phyloP scores from a whole-genome alignment of 441 rosid species.

The Gossypium laxum region DNA sequence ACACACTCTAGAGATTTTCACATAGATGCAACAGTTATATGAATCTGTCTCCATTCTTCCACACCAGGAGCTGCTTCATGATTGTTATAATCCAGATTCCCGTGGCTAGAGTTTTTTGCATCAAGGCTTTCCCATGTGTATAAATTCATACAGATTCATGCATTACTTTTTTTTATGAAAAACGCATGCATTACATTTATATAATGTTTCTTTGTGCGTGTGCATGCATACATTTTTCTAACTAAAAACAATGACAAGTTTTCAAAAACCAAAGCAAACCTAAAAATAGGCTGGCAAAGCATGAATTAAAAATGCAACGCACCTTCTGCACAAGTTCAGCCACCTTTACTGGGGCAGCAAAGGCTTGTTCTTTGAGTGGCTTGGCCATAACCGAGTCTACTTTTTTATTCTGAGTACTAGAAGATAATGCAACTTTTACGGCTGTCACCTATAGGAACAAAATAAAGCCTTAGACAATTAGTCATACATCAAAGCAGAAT shows the following conservation, averaged over 20 bases:
- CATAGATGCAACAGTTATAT: not conserved
- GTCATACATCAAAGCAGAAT: not conserved
- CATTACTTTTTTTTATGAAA: not conserved
- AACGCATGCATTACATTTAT: not conserved
- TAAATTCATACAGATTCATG: not conserved
- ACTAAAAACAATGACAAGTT: not conserved
- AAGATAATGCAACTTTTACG: conserved; percentile 66
- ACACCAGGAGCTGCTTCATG: not conserved
- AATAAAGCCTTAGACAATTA: conserved; percentile 6
- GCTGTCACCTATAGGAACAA: conserved; percentile 61
- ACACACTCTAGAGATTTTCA: not conserved
- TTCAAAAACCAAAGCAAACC: not conserved
- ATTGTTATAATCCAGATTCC: not conserved
- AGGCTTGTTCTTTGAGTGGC: conserved; percentile 90
- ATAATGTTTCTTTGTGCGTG: not conserved
- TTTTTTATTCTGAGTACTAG: conserved; percentile 49
- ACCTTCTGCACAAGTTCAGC: conserved; percentile 94
- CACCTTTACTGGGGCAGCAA: conserved; percentile 86
- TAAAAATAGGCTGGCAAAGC: not conserved
- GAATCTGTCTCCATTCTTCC: not conserved
- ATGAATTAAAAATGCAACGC: not conserved
- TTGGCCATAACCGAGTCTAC: conserved; percentile 63
- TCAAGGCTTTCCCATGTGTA: not conserved
- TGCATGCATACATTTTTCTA: not conserved
- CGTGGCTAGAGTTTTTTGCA: not conserved